Evolutionary conservation across 352 stramenopile species (phyloP).

Genomic region (Phytophthora hibernalis): DNA sequence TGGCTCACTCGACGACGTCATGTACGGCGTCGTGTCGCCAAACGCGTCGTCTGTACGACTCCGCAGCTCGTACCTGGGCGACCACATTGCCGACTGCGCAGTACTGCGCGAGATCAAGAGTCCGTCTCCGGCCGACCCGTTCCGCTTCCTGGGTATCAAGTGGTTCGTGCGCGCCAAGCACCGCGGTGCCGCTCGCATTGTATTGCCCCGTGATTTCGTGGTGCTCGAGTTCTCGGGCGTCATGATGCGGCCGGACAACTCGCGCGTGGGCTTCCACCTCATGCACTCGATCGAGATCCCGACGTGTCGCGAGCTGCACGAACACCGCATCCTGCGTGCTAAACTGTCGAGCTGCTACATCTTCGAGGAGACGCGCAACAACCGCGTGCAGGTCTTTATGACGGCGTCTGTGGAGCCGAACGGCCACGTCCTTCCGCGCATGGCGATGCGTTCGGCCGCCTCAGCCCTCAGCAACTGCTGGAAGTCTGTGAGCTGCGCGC

Average conservation of each 20-base stretch:
- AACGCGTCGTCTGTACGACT: slow-evolving; percentile 45
- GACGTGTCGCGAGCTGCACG: slow-evolving; percentile 43
- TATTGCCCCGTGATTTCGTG: slow-evolving; percentile 59
- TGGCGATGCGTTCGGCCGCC: slow-evolving; percentile 52
- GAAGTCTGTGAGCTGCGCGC: slow-evolving; percentile 65
- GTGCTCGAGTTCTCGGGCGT: slow-evolving; percentile 61
- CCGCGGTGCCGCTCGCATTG: slow-evolving; percentile 40
- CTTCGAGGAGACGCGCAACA: slow-evolving; percentile 58
- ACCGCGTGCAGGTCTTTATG: slow-evolving; percentile 71
- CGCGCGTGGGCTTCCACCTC: slow-evolving; percentile 60
- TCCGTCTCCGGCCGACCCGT: slow-evolving; percentile 47
- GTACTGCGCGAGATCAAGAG: slow-evolving; percentile 55
- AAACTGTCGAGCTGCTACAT: slow-evolving; percentile 63
- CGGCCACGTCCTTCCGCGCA: slow-evolving; percentile 49
- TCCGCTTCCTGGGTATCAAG: slow-evolving; percentile 67
- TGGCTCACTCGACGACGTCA: slow-evolving; percentile 62
- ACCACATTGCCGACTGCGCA: slow-evolving; percentile 55
- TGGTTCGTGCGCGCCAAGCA: slow-evolving; percentile 59
- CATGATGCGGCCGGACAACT: slow-evolving; percentile 55
- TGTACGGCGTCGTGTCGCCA: slow-evolving; percentile 61
- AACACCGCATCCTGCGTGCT: slow-evolving; percentile 51
- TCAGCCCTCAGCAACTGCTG: slow-evolving; percentile 64
- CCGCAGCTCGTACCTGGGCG: slow-evolving; percentile 56
- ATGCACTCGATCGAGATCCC: slow-evolving; percentile 61
- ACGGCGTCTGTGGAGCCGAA: slow-evolving; percentile 58